Evolutionary conservation across 305 asterid genomes (phyloP), one percentile per base, ranked within the genome.

Genomic region (Fraxinus floribunda): DNA sequence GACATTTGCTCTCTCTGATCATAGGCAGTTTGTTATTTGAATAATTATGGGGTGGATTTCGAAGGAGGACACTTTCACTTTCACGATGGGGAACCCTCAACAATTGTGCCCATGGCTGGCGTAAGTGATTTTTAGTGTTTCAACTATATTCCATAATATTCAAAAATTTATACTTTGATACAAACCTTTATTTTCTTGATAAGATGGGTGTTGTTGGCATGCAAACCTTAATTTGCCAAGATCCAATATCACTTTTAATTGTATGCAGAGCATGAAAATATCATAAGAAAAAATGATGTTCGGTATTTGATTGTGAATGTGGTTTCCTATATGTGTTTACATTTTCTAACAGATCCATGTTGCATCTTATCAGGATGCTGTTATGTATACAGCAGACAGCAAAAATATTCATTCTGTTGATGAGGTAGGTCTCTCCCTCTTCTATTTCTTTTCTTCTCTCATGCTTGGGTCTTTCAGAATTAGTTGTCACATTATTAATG

Each of bases 11-110:
- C 66, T 74, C 62, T 80, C 46, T 82, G 86, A 66, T 84, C 88
- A 83, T 88, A 94, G 98, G 97, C 90, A 81, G 98, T 95, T 76
- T 95, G 98, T 86, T 95, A 95, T 86, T 86, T 95, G 88, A 94
- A 91, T 86, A 91, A 86, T 83, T 88, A 90, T 52, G 88, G 84
- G 41, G 91, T 78, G 79, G 96, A 92, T 82, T 95, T 95, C 86
- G 82, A 70, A 62, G 99, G 98, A 52, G 99, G 99, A 30, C 80
- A 94, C 46, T 95, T 95, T 90, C 97, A 91, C 85, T 95, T 95
- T 91, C 91, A 90, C 89, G 94, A 94, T 80, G 98, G 98, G 75
- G 96, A 92, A 84, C 96, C 98, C 70, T 87, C 95, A 5, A 90
- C 90, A 8, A 60, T 94, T 64, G 88, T 89, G 83, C 97, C 98